phyloP scores from a whole-genome alignment of 768 basidiomycete genomes.

The Dictyophora rubrovolvata region DNA sequence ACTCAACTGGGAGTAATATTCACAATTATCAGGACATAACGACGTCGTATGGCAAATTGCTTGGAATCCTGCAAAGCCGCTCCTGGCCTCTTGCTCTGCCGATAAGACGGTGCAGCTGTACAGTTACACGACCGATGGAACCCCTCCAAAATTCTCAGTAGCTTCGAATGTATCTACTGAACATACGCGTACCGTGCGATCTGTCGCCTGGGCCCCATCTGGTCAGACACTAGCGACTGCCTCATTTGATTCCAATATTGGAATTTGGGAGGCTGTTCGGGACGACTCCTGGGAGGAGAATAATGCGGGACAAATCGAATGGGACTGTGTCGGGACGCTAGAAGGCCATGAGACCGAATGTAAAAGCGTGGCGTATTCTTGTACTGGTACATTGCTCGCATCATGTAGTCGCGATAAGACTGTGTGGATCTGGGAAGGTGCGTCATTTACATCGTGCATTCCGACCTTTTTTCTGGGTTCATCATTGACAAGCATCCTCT shows the following conservation, averaged over 20 bases:
- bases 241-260: slow-evolving; percentile 88
- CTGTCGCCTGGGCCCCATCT: slow-evolving; percentile 81
- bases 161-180: slow-evolving; percentile 67
- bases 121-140: slow-evolving; percentile 35
- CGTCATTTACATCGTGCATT: slow-evolving; percentile 11
- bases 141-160: slow-evolving; percentile 35
- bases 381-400: slow-evolving; percentile 69
- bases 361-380: slow-evolving; percentile 81
- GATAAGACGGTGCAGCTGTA: slow-evolving; percentile 90
- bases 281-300: slow-evolving; percentile 68
- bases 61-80: slow-evolving; percentile 75
- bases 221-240: slow-evolving; percentile 82
- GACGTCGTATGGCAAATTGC: slow-evolving; percentile 82
- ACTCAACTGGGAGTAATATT: too few species aligned
- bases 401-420: slow-evolving; percentile 95
- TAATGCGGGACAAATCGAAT: slow-evolving; percentile 59
- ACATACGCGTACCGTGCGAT: slow-evolving; percentile 81
- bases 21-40: slow-evolving; percentile 50
- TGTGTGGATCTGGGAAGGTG: slow-evolving; percentile 99
- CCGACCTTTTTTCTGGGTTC: neutral
- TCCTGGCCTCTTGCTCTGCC: slow-evolving; percentile 88
- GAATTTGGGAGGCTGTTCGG: slow-evolving; percentile 74
- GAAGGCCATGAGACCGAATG: slow-evolving; percentile 98
- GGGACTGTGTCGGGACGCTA: slow-evolving; percentile 80
- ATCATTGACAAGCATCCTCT: neutral